Evolutionary conservation across 352 stramenopile genomes (phyloP).

Genomic region (Globisporangium camurandrum): DNA sequence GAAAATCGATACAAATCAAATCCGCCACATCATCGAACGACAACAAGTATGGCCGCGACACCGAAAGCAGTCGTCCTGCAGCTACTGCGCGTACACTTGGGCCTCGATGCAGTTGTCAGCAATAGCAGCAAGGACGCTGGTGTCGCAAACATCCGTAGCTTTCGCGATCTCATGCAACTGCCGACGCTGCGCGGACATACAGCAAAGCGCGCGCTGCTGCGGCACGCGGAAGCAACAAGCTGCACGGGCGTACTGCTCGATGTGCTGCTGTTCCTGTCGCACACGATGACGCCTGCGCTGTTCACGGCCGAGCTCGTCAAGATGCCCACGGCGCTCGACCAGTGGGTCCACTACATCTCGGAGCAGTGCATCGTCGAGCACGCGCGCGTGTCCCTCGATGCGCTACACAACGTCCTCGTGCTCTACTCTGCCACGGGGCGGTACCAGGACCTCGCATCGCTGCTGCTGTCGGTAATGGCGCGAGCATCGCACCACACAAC

Average conservation of each 20-base stretch:
- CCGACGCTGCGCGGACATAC: conserved; percentile 22
- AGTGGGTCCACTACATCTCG: conserved; percentile 64
- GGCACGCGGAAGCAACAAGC: conserved; percentile 31
- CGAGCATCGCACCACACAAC: conserved; percentile 17
- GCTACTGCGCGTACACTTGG: conserved; percentile 85
- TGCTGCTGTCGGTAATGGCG: conserved; percentile 47
- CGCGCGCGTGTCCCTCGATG: conserved; percentile 35
- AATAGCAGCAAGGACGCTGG: not conserved
- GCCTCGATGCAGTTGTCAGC: conserved; percentile 28
- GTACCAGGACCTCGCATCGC: conserved; percentile 44
- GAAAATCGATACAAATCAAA: no score
- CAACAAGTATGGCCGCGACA: conserved; percentile 3
- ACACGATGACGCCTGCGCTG: conserved; percentile 53
- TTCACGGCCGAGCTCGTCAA: conserved; percentile 42
- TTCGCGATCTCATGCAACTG: conserved; percentile 46
- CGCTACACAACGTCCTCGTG: conserved; percentile 31
- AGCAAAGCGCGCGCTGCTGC: conserved; percentile 45
- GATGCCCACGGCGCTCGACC: conserved; percentile 31
- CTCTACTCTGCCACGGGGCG: conserved; percentile 40
- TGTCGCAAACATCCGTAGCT: conserved; percentile 19
- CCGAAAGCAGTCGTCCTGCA: conserved; percentile 47
- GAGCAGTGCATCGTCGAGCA: conserved; percentile 48
- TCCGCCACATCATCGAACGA: no score
- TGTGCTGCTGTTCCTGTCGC: conserved; percentile 66
- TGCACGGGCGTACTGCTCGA: conserved; percentile 62